These are phyloP conservation scores for Paecilomyces variotii DNA, from an alignment of 2,329 filamentous ascomycete genomes.

Conservation along the genomic window DNA sequence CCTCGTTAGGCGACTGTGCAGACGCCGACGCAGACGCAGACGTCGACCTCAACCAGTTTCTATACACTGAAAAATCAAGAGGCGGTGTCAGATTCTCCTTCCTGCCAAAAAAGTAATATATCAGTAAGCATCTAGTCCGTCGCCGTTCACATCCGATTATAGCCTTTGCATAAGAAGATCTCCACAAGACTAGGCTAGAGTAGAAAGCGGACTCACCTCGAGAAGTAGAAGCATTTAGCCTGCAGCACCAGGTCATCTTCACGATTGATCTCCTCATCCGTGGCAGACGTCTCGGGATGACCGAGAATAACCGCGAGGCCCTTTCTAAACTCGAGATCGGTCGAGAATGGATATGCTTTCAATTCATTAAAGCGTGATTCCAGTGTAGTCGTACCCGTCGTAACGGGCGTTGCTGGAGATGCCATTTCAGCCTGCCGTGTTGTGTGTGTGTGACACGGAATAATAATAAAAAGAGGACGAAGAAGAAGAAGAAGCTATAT, in stretches of 20 bases:
- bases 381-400: not conserved
- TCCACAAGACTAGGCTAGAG: not conserved
- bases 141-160: not conserved
- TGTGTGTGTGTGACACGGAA: not conserved
- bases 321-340: slow-evolving; percentile 38
- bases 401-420: not conserved
- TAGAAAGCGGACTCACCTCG: slow-evolving; percentile 24
- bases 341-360: slow-evolving; percentile 31
- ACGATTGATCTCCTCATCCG: slow-evolving; percentile 29
- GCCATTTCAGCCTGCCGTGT: not conserved
- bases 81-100: slow-evolving; percentile 30
- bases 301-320: slow-evolving; percentile 41
- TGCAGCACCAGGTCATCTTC: slow-evolving; percentile 36
- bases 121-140: not conserved
- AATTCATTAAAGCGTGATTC: slow-evolving; percentile 23
- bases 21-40: slow-evolving; percentile 1
- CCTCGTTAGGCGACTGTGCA: not conserved
- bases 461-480: not conserved
- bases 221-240: slow-evolving; percentile 43
- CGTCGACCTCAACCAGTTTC: slow-evolving; percentile 47
- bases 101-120: slow-evolving; percentile 12
- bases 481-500: not conserved
- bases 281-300: slow-evolving; percentile 30
- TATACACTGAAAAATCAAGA: slow-evolving; percentile 62
- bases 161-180: not conserved